Percentiles rank a stretch among this genome's conserved stretches.
phyloP scores from a whole-genome alignment of 108 stramenopile genomes.

The Pelagomonas calceolata region DNA sequence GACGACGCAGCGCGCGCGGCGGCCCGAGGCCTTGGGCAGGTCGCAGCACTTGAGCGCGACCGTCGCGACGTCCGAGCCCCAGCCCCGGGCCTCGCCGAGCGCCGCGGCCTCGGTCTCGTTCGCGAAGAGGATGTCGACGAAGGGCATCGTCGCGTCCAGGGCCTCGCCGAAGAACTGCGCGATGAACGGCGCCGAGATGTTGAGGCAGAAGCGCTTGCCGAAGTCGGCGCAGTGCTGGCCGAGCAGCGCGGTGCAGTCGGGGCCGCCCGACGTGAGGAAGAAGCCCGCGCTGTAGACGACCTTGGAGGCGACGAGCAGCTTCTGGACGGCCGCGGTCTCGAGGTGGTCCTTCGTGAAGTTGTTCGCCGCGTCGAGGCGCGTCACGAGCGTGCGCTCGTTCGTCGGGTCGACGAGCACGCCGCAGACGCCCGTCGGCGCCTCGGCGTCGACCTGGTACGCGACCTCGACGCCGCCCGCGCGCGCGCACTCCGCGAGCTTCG shows the following conservation, averaged over 20 bases:
- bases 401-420: constrained; percentile 84
- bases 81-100: constrained; percentile 82
- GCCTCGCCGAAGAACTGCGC: constrained; percentile 94
- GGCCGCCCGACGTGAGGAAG: constrained; percentile 91
- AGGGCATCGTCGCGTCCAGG: constrained; percentile 76
- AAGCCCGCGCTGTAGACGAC: constrained; percentile 94
- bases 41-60: constrained; percentile 78
- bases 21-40: constrained; percentile 69
- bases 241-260: constrained; percentile 72
- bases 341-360: constrained; percentile 83
- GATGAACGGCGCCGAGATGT: constrained; percentile 96
- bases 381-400: constrained; percentile 86
- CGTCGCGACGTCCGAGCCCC: constrained; percentile 76
- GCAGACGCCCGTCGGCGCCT: constrained; percentile 91
- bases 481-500: constrained; percentile 70
- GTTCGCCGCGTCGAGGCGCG: constrained; percentile 97
- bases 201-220: constrained; percentile 85
- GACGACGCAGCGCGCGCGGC: constrained; percentile 73
- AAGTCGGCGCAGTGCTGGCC: constrained; percentile 77
- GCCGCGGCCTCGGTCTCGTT: constrained; percentile 97
- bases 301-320: constrained; percentile 66
- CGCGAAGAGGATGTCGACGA: constrained; percentile 93
- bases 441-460: constrained; percentile 89
- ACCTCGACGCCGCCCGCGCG: constrained; percentile 79
- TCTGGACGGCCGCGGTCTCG: constrained; percentile 79